These are phyloP conservation scores for Albifimbria verrucaria DNA, from an alignment of 2,329 filamentous ascomycete species.

Conservation along the genomic window DNA sequence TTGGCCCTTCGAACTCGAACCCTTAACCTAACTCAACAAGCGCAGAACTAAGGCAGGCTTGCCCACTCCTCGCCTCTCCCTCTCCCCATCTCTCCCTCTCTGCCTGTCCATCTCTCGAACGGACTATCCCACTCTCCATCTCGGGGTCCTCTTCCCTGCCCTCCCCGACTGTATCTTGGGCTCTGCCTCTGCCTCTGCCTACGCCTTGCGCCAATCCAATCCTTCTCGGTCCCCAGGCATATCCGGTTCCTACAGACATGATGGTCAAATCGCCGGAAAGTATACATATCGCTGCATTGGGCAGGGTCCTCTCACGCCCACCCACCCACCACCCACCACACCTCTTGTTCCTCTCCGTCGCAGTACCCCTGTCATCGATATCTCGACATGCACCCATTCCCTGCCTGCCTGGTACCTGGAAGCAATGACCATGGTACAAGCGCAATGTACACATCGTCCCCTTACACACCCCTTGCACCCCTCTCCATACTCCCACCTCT, in stretches of 20 bases:
- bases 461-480: background rate
- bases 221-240: too few relatives aligned
- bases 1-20: background rate
- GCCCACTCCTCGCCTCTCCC: background rate
- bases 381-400: background rate
- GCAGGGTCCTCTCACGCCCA: slow-evolving; percentile 13
- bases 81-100: background rate
- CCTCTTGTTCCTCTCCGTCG: background rate
- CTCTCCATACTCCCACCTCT: background rate
- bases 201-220: too few relatives aligned
- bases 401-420: background rate
- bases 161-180: too few relatives aligned
- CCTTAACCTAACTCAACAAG: background rate
- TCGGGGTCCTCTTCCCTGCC: too few relatives aligned
- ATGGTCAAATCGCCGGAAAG: too few relatives aligned
- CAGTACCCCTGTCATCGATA: background rate
- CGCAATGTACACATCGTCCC: too few relatives aligned
- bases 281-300: background rate
- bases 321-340: slow-evolving; percentile 2
- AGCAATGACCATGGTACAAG: too few relatives aligned
- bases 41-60: too few relatives aligned
- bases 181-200: too few relatives aligned
- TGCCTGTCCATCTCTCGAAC: too few relatives aligned
- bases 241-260: too few relatives aligned
- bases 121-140: too few relatives aligned